These are phyloP conservation scores for Microsporum canis DNA, from an alignment of 2,329 filamentous ascomycete species.

Conservation along the genomic window DNA sequence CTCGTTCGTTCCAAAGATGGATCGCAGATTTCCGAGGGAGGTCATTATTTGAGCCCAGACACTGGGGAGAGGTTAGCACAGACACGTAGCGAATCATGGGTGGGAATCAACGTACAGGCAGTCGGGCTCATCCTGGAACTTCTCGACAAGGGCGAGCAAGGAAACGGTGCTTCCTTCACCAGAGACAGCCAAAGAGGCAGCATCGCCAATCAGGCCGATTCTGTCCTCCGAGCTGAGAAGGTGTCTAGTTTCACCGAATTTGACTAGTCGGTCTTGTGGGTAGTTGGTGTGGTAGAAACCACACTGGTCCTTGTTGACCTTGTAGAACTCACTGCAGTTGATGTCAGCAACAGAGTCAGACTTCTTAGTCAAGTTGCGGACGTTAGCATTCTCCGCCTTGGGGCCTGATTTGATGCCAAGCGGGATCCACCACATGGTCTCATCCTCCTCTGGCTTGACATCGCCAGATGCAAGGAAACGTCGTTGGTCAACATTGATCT, in stretches of 20 bases:
- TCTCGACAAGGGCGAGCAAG: conserved; percentile 70
- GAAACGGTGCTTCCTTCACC: conserved; percentile 73
- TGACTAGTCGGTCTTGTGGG: conserved; percentile 67
- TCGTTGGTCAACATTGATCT: conserved; percentile 66
- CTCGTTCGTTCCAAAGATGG: conserved; percentile 71
- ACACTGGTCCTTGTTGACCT: conserved; percentile 79
- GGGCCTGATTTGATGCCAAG: conserved; percentile 70
- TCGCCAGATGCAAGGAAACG: conserved; percentile 89
- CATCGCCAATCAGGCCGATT: conserved; percentile 83
- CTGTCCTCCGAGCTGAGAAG: conserved; percentile 76
- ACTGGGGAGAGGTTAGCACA: conserved; percentile 24
- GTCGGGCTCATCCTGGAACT: conserved; percentile 70
- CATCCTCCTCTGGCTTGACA: conserved; percentile 78
- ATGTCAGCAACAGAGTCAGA: conserved; percentile 56
- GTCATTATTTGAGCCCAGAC: conserved; percentile 81
- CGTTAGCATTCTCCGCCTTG: conserved; percentile 50
- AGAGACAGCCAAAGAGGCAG: conserved; percentile 76
- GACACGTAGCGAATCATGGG: background rate
- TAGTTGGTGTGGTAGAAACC: conserved; percentile 93
- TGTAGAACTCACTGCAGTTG: conserved; percentile 69
- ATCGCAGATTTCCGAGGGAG: conserved; percentile 63
- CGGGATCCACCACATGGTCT: conserved; percentile 92
- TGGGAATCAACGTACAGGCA: conserved; percentile 47
- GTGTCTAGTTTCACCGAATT: conserved; percentile 65
- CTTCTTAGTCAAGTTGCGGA: conserved; percentile 61